Conservation (phyloP, 2,329 filamentous ascomycete species). For the Helotiales sp. region DNA sequence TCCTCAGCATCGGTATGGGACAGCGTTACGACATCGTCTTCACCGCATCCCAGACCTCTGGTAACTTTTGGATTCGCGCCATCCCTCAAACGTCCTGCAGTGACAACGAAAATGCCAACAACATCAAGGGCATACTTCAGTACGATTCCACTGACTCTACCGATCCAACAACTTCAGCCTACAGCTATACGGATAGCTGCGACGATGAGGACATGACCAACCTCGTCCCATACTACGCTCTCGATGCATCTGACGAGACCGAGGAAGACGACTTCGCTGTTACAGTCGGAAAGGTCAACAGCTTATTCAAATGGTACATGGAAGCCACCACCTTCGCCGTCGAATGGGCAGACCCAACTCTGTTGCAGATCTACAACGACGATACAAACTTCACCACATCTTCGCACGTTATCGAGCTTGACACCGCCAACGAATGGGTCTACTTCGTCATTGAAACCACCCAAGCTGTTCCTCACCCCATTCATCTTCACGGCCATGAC, state of each 20-base stretch:
- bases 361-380: constrained; percentile 35
- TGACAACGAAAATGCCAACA: constrained; percentile 54
- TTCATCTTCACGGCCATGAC: constrained; percentile 53
- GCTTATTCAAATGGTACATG: constrained; percentile 48
- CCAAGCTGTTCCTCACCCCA: constrained; percentile 28
- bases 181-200: constrained; percentile 29
- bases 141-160: constrained; percentile 47
- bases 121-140: constrained; percentile 48
- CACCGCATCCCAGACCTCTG: constrained; percentile 44
- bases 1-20: constrained; percentile 44
- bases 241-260: constrained; percentile 13
- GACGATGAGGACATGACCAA: constrained; percentile 31
- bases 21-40: constrained; percentile 48
- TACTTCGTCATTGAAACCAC: constrained; percentile 33
- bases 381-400: constrained; percentile 24
- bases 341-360: constrained; percentile 49
- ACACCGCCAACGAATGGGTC: constrained; percentile 31
- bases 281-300: constrained; percentile 27
- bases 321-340: constrained; percentile 47
- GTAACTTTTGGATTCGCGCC: constrained; percentile 59
- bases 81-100: constrained; percentile 56
- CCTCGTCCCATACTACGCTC: constrained; percentile 30
- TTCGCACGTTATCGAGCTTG: constrained; percentile 28
- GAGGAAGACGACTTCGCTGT: constrained; percentile 31
- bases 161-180: constrained; percentile 30